These are phyloP conservation scores for Hypoxylon sp. DNA, from an alignment of 2,329 filamentous ascomycete species.

Conservation along the genomic window DNA sequence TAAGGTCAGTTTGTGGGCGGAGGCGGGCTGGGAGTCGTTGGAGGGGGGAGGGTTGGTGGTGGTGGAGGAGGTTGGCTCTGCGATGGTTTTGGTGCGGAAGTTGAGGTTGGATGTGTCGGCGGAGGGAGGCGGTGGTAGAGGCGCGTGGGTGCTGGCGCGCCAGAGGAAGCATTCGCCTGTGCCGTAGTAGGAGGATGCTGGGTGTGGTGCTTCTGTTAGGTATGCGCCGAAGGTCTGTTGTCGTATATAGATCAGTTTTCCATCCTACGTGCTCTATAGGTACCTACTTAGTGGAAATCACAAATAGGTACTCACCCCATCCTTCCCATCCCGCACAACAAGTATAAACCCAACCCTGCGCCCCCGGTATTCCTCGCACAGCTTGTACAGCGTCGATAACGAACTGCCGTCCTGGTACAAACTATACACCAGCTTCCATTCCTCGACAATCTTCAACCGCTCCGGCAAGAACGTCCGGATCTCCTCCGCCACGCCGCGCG, in stretches of 20 bases:
- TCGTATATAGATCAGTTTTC: slow-evolving; percentile 12
- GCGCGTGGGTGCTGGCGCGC: slow-evolving; percentile 78
- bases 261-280: background rate
- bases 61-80: slow-evolving; percentile 30
- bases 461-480: slow-evolving; percentile 91
- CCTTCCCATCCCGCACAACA: slow-evolving; percentile 83
- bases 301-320: slow-evolving; percentile 74
- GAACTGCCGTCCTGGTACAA: slow-evolving; percentile 93
- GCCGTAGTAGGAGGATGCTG: slow-evolving; percentile 88
- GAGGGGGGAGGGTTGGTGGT: slow-evolving; percentile 40
- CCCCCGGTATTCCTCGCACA: slow-evolving; percentile 76
- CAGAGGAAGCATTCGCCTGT: slow-evolving; percentile 97
- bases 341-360: slow-evolving; percentile 89
- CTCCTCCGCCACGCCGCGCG: slow-evolving; percentile 85
- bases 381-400: slow-evolving; percentile 86
- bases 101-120: slow-evolving; percentile 64
- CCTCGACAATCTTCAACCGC: slow-evolving; percentile 86
- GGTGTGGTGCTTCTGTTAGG: slow-evolving; percentile 88
- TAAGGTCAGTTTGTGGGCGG: slow-evolving; percentile 51
- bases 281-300: slow-evolving; percentile 6
- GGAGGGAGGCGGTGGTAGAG: slow-evolving; percentile 78
- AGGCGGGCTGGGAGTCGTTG: slow-evolving; percentile 36
- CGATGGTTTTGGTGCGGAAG: slow-evolving; percentile 60
- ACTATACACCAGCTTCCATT: slow-evolving; percentile 90
- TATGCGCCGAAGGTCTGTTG: slow-evolving; percentile 88